phyloP scores from a whole-genome alignment of 1,284 basidiomycete species.

The Ganoderma leucocontextum region DNA sequence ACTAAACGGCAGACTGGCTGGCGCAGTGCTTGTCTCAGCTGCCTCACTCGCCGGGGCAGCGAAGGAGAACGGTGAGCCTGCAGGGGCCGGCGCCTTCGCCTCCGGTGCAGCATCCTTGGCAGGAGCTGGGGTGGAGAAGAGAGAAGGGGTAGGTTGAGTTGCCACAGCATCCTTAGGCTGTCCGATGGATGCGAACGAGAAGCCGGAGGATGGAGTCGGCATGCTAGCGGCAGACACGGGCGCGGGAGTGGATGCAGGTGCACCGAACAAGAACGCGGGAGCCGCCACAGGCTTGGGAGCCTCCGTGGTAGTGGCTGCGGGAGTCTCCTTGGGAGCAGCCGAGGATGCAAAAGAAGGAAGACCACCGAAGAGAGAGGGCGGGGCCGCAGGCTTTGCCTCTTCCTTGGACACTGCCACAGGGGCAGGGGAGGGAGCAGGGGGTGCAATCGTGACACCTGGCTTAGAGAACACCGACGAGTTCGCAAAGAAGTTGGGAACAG shows the following conservation, averaged over 20 bases:
- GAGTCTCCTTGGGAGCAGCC: constrained; percentile 7
- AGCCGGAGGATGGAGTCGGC: not conserved
- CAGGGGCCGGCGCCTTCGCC: not conserved
- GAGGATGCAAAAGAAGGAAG: constrained; percentile 14
- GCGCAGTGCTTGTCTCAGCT: not conserved
- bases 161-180: not conserved
- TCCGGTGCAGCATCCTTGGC: constrained; percentile 17
- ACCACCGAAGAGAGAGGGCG: constrained; percentile 32
- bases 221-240: not conserved
- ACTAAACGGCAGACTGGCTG: constrained; percentile 7
- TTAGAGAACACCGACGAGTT: constrained; percentile 46
- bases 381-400: constrained; percentile 3
- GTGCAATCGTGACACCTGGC: constrained; percentile 34
- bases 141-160: constrained; percentile 11
- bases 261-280: constrained; percentile 14
- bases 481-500: constrained; percentile 62
- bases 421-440: constrained; percentile 21
- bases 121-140: constrained; percentile 18
- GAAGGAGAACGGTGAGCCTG: constrained; percentile 29
- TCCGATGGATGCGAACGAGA: constrained; percentile 16
- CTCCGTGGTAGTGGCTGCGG: constrained; percentile 10
- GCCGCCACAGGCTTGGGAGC: constrained; percentile 13
- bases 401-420: not conserved
- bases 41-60: constrained; percentile 13
- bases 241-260: constrained; percentile 1